These are phyloP conservation scores for Aspergillus sp. DNA, from an alignment of 2,329 filamentous ascomycete genomes.

Conservation along the genomic window DNA sequence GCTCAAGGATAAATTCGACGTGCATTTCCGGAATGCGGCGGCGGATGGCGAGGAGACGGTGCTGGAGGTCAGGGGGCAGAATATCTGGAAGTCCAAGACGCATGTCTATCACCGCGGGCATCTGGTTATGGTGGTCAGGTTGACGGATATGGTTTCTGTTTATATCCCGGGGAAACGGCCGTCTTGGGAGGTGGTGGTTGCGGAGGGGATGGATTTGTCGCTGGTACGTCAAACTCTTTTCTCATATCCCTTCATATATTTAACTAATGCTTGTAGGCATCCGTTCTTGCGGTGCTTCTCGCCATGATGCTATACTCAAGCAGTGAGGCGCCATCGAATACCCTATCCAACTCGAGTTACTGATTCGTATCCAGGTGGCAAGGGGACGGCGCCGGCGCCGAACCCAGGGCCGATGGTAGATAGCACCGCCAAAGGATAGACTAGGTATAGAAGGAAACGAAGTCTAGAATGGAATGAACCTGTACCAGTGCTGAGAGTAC, in stretches of 20 bases:
- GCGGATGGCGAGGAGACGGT: conserved; percentile 8
- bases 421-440: too few species aligned
- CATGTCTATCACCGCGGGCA: conserved; percentile 17
- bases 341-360: not conserved
- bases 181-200: conserved; percentile 20
- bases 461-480: too few species aligned
- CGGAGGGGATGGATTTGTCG: conserved; percentile 21
- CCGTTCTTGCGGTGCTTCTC: not conserved
- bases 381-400: too few species aligned
- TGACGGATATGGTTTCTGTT: conserved; percentile 11
- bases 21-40: conserved; percentile 13
- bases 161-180: conserved; percentile 17
- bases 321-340: not conserved
- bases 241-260: too few species aligned
- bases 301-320: not conserved
- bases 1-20: conserved; percentile 21
- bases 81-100: conserved; percentile 19
- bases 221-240: conserved; percentile 9
- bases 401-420: too few species aligned
- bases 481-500: too few species aligned
- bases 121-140: conserved; percentile 19
- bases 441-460: too few species aligned
- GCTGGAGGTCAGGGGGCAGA: conserved; percentile 19
- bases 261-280: too few species aligned
- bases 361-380: not conserved